A percentile compares a stretch with the other conserved stretches of the same genome.
Conservation (phyloP, 306 rosid species). For the Albizia julibrissin region DNA sequence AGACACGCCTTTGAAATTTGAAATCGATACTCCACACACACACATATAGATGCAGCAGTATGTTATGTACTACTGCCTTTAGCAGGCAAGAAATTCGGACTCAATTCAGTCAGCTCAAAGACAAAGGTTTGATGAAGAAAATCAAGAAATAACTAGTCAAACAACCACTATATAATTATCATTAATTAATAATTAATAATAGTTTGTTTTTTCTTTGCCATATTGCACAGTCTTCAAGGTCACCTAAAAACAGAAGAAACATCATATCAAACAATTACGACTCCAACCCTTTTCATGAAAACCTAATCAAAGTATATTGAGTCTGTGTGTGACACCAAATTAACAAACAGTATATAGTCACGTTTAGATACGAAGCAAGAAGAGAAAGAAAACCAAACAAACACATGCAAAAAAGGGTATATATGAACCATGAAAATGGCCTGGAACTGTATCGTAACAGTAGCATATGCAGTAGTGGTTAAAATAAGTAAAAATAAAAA, state of each 20-base stretch:
- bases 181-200: neutral
- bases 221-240: constrained; percentile 41
- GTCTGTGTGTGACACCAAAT: neutral
- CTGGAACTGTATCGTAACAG: neutral
- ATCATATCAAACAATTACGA: constrained; percentile 26
- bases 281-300: neutral
- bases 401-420: neutral
- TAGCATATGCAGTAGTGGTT: neutral
- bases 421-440: neutral
- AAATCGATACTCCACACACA: neutral
- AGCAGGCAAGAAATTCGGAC: neutral
- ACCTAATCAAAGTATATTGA: neutral
- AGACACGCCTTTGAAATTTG: neutral
- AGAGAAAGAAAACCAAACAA: neutral
- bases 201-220: neutral
- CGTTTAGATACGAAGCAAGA: neutral
- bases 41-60: neutral
- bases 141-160: constrained; percentile 34
- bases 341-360: neutral
- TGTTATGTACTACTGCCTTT: neutral
- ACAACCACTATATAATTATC: neutral
- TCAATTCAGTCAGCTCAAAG: constrained; percentile 7
- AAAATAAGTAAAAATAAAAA: neutral
- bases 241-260: constrained; percentile 34
- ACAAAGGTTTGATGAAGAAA: neutral